Evolutionary conservation across 2,329 filamentous ascomycete genomes (phyloP).

Genomic region (Cyphellophora europaea): DNA sequence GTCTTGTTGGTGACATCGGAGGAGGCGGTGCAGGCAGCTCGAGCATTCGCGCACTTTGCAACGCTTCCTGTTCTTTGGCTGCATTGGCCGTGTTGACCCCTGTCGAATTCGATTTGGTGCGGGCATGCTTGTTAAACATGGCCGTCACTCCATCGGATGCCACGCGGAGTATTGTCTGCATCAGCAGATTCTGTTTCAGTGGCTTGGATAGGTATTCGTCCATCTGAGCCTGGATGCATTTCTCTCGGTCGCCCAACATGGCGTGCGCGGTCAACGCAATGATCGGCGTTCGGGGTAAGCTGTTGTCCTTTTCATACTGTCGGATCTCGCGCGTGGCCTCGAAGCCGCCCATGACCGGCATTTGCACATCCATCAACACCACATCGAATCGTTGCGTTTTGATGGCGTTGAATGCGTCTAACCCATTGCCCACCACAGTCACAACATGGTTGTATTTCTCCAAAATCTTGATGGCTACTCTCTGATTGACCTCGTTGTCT

Average conservation of each 20-base stretch:
- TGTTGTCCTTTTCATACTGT: slow-evolving; percentile 79
- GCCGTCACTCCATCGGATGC: slow-evolving; percentile 68
- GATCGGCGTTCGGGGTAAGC: slow-evolving; percentile 78
- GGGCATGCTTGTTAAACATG: slow-evolving; percentile 63
- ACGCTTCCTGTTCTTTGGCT: slow-evolving; percentile 1
- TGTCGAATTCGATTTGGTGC: slow-evolving; percentile 28
- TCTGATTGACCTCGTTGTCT: slow-evolving; percentile 96
- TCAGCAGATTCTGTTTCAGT: slow-evolving; percentile 91
- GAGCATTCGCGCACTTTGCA: not conserved
- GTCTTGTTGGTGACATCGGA: slow-evolving; percentile 26
- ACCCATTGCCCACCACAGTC: slow-evolving; percentile 80
- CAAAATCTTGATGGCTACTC: slow-evolving; percentile 89
- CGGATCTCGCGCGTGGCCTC: slow-evolving; percentile 95
- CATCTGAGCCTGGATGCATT: slow-evolving; percentile 98
- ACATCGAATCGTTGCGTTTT: slow-evolving; percentile 90
- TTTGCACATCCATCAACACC: slow-evolving; percentile 98
- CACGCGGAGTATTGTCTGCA: slow-evolving; percentile 95
- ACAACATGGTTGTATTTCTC: slow-evolving; percentile 77
- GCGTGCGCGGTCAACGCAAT: slow-evolving; percentile 95
- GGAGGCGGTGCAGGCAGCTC: no score
- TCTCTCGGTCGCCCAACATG: slow-evolving; percentile 96
- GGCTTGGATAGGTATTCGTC: slow-evolving; percentile 98
- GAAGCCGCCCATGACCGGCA: slow-evolving; percentile 99
- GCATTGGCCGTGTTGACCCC: slow-evolving; percentile 3
- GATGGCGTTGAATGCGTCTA: slow-evolving; percentile 87